These are phyloP conservation scores for Tripterygium wilfordii DNA, from an alignment of 177 flowering plant genomes.

Conservation along the genomic window DNA sequence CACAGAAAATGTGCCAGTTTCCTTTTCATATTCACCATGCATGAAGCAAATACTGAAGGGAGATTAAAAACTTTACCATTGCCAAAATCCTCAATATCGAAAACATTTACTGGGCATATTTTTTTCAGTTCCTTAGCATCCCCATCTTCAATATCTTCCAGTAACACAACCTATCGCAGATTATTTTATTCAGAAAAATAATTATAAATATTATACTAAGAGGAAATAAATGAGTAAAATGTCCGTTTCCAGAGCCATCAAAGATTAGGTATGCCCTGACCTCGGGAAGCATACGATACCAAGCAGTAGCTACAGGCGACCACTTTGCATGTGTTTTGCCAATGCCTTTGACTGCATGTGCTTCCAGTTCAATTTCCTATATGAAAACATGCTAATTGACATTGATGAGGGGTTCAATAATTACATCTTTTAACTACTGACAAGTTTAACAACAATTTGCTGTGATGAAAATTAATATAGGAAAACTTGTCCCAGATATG, in stretches of 20 bases:
- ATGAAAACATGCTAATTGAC: constrained; percentile 4
- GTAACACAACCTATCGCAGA: constrained; percentile 67
- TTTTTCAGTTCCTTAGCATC: constrained; percentile 59
- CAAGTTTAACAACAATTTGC: too few relatives aligned
- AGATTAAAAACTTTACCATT: constrained; percentile 35
- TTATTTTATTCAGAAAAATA: too few relatives aligned
- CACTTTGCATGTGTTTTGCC: constrained; percentile 97
- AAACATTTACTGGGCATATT: constrained; percentile 77
- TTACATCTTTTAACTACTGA: too few relatives aligned
- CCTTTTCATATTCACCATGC: too few relatives aligned
- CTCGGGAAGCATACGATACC: constrained; percentile 99
- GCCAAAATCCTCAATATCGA: constrained; percentile 84
- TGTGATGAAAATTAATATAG: too few relatives aligned
- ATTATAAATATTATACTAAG: too few relatives aligned
- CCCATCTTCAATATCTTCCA: constrained; percentile 58
- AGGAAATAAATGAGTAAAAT: too few relatives aligned
- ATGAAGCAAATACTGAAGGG: background rate
- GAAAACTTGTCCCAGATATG: too few relatives aligned
- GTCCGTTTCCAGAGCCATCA: too few relatives aligned
- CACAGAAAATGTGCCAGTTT: too few relatives aligned
- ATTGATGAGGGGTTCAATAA: too few relatives aligned
- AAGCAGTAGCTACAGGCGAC: constrained; percentile 96
- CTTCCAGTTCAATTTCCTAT: constrained; percentile 95
- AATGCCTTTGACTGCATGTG: constrained; percentile 88
- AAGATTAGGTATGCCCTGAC: constrained; percentile 25